phyloP scores from a whole-genome alignment of 306 rosid species.

The Lathyrus aphaca region DNA sequence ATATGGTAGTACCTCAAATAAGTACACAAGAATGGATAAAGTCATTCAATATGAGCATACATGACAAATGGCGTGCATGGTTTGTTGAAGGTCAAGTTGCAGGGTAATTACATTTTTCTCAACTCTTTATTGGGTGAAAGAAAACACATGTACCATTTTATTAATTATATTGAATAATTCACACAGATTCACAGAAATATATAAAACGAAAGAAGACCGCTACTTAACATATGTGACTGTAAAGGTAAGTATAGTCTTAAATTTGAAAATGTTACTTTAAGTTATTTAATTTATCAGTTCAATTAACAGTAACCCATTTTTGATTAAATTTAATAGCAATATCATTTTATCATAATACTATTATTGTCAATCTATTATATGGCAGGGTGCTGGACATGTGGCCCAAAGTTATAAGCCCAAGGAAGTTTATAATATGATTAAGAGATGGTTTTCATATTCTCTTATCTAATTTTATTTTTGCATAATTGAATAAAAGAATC shows the following conservation, averaged over 20 bases:
- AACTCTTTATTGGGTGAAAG: no score
- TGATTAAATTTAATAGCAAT: slow-evolving; percentile 2
- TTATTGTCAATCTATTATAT: no score
- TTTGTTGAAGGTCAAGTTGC: no score
- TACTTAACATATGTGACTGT: no score
- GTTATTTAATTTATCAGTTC: background rate
- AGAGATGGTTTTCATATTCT: slow-evolving; percentile 48
- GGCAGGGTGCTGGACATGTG: slow-evolving; percentile 56
- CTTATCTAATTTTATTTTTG: slow-evolving; percentile 19
- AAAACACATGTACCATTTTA: background rate
- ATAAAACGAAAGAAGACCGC: slow-evolving; percentile 41
- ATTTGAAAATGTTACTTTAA: background rate
- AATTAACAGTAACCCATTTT: background rate
- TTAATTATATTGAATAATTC: background rate
- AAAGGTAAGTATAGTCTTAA: slow-evolving; percentile 26
- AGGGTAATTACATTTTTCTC: slow-evolving; percentile 23
- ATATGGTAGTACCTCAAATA: slow-evolving; percentile 38
- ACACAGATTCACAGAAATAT: slow-evolving; percentile 44
- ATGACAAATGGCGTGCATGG: slow-evolving; percentile 56
- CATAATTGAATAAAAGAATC: no score
- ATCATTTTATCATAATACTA: background rate
- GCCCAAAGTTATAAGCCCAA: slow-evolving; percentile 47
- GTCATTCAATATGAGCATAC: slow-evolving; percentile 46
- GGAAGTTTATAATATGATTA: slow-evolving; percentile 42
- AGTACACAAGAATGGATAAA: slow-evolving; percentile 54